Evolutionary conservation across 192 early-diverging fungal genomes (phyloP).

Genomic region (Backusella australiensis): DNA sequence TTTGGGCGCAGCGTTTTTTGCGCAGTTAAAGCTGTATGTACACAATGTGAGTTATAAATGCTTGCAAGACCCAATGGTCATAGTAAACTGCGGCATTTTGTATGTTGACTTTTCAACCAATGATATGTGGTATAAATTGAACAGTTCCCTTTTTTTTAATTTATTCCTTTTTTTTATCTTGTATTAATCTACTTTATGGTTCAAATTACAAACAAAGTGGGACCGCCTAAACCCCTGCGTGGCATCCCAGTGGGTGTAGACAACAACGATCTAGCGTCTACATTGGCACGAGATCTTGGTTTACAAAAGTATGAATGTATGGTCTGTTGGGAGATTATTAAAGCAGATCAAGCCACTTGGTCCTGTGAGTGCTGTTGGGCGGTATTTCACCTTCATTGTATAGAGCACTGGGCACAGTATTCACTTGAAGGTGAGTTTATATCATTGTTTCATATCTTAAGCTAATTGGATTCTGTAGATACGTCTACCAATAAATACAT

Average conservation of each 20-base stretch:
- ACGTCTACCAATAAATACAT: conserved; percentile 21
- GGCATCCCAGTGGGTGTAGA: not conserved
- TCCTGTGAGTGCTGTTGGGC: conserved; percentile 85
- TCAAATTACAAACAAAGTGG: not conserved
- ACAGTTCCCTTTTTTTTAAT: not conserved
- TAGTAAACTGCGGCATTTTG: not conserved
- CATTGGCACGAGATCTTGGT: not conserved
- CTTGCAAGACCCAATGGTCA: no score
- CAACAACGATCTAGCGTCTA: not conserved
- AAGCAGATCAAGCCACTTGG: conserved; percentile 75
- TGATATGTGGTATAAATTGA: not conserved
- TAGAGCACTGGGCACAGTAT: conserved; percentile 74
- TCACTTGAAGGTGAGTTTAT: conserved; percentile 47
- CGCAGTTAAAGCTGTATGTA: no score
- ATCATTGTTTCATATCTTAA: not conserved
- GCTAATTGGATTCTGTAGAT: conserved; percentile 17
- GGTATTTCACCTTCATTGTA: conserved; percentile 86
- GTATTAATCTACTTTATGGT: not conserved
- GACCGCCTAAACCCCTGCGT: not conserved
- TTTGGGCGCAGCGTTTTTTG: no score
- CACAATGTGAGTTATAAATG: no score
- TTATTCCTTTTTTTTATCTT: not conserved
- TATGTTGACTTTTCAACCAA: not conserved
- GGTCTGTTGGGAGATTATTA: conserved; percentile 90
- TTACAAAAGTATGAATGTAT: conserved; percentile 83